These are phyloP conservation scores for Penicillium longicatenatum DNA, from an alignment of 495 filamentous ascomycete genomes.

Conservation along the genomic window DNA sequence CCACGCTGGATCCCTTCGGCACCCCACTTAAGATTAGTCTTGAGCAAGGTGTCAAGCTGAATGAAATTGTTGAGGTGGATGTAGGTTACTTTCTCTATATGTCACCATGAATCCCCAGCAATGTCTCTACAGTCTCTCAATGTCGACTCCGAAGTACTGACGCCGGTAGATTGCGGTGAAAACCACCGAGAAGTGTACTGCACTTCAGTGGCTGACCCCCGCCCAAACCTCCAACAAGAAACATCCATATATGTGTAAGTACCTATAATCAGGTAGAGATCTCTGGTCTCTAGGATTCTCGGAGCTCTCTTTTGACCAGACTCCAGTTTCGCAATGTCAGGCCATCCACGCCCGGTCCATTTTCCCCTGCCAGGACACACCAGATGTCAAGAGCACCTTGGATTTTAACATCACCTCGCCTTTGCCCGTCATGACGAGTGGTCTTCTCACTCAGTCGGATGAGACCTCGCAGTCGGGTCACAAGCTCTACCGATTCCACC, in stretches of 20 bases:
- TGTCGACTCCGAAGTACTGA: slow-evolving; percentile 4
- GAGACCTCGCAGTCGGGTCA: slow-evolving; percentile 41
- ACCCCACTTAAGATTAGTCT: slow-evolving; percentile 75
- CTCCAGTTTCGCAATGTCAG: slow-evolving; percentile 85
- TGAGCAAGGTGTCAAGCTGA: slow-evolving; percentile 60
- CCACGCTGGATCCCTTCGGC: slow-evolving; percentile 73
- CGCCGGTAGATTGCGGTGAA: slow-evolving; percentile 51
- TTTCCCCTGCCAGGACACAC: slow-evolving; percentile 96
- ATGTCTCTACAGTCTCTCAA: neutral
- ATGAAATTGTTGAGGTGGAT: slow-evolving; percentile 62
- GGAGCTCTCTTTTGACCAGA: neutral
- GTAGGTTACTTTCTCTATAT: slow-evolving; percentile 30
- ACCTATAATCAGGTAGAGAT: neutral
- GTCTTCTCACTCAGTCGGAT: slow-evolving; percentile 63
- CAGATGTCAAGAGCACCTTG: slow-evolving; percentile 89
- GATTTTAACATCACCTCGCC: slow-evolving; percentile 85
- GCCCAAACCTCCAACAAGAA: slow-evolving; percentile 91
- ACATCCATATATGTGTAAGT: slow-evolving; percentile 86
- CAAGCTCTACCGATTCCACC: slow-evolving; percentile 76
- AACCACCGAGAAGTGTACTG: slow-evolving; percentile 86
- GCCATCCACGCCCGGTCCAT: slow-evolving; percentile 91
- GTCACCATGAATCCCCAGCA: neutral
- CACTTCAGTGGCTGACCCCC: slow-evolving; percentile 89
- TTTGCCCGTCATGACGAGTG: slow-evolving; percentile 85
- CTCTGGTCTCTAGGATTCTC: neutral